Percentiles rank a stretch among this genome's conserved stretches.
Evolutionary conservation across 495 filamentous ascomycete species (phyloP).

Genomic region (Penicillium pulvis): DNA sequence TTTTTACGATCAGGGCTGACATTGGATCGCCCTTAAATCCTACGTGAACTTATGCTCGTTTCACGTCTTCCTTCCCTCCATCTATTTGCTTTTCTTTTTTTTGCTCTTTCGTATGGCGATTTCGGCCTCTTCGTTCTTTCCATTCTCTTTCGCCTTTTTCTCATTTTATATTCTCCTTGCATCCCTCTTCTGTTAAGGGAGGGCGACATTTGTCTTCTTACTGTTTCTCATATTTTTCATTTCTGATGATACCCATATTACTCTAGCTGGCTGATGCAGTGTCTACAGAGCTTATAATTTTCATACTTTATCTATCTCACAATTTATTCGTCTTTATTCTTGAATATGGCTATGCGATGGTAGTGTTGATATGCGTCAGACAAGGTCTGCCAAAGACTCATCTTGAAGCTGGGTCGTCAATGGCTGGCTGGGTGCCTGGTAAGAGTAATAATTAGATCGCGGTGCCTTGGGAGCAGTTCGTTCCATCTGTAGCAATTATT

Average conservation of each 20-base stretch:
- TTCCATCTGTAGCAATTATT: too few species aligned
- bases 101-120: not conserved
- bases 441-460: too few species aligned
- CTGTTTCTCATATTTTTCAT: conserved; percentile 9
- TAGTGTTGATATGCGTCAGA: too few species aligned
- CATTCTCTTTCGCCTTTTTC: not conserved
- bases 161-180: not conserved
- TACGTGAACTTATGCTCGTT: not conserved
- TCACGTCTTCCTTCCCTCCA: not conserved
- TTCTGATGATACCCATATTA: conserved; percentile 16
- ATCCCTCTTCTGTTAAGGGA: not conserved
- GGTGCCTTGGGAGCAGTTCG: too few species aligned
- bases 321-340: not conserved
- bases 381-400: too few species aligned
- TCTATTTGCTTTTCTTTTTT: not conserved
- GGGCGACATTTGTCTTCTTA: not conserved
- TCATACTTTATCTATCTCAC: not conserved
- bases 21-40: not conserved
- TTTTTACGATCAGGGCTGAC: not conserved
- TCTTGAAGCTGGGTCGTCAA: too few species aligned
- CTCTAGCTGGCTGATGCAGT: conserved; percentile 4
- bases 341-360: too few species aligned
- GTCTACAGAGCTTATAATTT: conserved; percentile 1
- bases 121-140: not conserved
- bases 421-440: too few species aligned